phyloP scores from a whole-genome alignment of 140 eudicot genomes.

The Cichorium intybus region DNA sequence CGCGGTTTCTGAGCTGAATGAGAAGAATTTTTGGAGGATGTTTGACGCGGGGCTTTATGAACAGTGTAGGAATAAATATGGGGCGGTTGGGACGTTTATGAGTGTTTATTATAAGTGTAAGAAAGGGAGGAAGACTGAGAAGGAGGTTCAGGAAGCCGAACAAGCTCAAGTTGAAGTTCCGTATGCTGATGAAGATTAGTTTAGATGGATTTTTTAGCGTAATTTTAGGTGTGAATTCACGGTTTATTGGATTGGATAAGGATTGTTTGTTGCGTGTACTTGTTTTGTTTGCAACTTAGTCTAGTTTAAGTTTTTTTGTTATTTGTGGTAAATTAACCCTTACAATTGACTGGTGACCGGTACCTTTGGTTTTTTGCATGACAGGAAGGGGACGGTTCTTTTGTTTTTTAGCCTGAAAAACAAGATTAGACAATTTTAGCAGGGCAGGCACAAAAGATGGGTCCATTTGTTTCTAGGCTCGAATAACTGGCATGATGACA shows the following conservation, averaged over 20 bases:
- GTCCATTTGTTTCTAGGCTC: too few species aligned
- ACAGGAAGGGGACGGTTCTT: too few species aligned
- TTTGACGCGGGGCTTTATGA: constrained; percentile 80
- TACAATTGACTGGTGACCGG: too few species aligned
- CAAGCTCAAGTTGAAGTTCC: constrained; percentile 72
- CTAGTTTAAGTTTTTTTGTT: constrained; percentile 8
- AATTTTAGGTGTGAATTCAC: background rate
- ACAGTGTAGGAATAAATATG: constrained; percentile 70
- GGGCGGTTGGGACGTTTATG: constrained; percentile 92
- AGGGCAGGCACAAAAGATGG: too few species aligned
- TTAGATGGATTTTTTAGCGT: background rate
- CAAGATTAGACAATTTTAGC: too few species aligned
- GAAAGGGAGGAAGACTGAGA: constrained; percentile 95
- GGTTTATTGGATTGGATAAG: background rate
- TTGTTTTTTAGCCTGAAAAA: too few species aligned
- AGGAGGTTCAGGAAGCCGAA: constrained; percentile 96
- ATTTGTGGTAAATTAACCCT: background rate
- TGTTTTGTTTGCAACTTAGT: constrained; percentile 7
- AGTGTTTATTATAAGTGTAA: constrained; percentile 85
- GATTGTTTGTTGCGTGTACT: background rate
- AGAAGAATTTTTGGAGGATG: constrained; percentile 93
- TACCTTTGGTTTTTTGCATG: too few species aligned
- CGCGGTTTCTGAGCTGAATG: constrained; percentile 75
- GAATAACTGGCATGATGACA: too few species aligned
- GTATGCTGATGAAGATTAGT: constrained; percentile 50